Base-by-base conservation (phyloP, 2,329 filamentous ascomycete species). In the Bimuria novae-zelandiae region DNA sequence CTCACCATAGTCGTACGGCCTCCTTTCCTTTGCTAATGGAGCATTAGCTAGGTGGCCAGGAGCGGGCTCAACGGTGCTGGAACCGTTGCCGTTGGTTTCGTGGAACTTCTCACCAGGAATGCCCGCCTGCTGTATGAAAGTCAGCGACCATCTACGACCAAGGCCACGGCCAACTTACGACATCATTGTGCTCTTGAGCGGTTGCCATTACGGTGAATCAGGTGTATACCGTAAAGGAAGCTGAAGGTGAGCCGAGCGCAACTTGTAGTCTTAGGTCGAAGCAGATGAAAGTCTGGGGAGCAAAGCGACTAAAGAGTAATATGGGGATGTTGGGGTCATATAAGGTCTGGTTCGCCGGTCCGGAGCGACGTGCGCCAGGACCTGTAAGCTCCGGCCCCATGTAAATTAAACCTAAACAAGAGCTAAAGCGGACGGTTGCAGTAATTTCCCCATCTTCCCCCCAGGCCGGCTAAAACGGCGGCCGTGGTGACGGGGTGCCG, bases 1-100 rank as follows among this genome's bases (percentile, higher is more conserved):
- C 57, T 22, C 17, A 64, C 63, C 73, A 63, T 80, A 80, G 64
- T 80, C 78, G 63, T 79, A 79, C 1, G 77, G 77, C 56, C 69
- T 72, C 62, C 77, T 75, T 61, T 76, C 71, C 62, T 70, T 74
- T 39, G 70, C 51, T 49, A 47, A 39, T 44, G 62, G 62, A 44
- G 65, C 68, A 17, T 36, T 12, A 36, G 33, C 33, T 36, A 16
- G 33, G 5, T 3, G 12, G 14, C n/a, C 16, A 16, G 16, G 33
- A 43, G 41, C 41, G 52, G 79, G 76, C 64, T 79, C 77, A 53
- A 73, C 52, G 23, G 65, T 56, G 52, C 61, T 70, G 48, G 68
- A 71, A 35, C 65, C 69, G 7, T 44, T 44, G 27, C 33, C 33
- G 48, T 71, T 71, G 47, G 54, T 62, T 11, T 60, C 55, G 49